Base-by-base conservation (phyloP, 306 rosid genomes). In the Pterocarpus santalinus region DNA sequence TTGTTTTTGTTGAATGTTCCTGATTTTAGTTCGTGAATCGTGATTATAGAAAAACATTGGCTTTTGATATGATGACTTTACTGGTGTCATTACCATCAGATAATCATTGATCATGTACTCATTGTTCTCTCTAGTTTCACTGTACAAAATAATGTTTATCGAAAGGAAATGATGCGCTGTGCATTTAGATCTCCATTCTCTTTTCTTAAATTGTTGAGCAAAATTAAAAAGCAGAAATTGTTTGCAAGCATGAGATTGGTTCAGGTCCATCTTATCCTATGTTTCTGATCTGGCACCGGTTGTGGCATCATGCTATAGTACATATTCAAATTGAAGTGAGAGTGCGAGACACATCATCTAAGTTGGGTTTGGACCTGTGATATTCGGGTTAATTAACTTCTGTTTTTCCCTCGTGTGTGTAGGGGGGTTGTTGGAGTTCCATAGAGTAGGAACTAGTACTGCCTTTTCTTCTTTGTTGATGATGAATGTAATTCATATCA, bases 231-330 rank as follows among this genome's bases (percentile, higher is more conserved):
- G 44, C 28, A 22, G 28, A 22, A 22, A 22, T 22, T 22, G 28
- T 22, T 22, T 22, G 28, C 28, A 22, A 22, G 28, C 28, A 22
- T 22, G 28, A 22, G 28, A 22, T 22, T 22, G 28, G 28, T 22
- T 22, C 28, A 22, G 28, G 28, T 22, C 28, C 28, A 22, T 22
- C 28, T 22, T 22, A 22, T 22, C 28, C 28, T 22, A 22, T 22
- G 28, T 67, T 35, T 56, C 51, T 78, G 76, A 66, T 78, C 41
- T 30, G n/a, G 53, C 65, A 53, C 52, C 22, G 56, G 56, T n/a
- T 65, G 47, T 13, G 8, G 22, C 38, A 47, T 6, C 34, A 52
- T 34, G 76, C 34, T 72, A 15, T 34, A 7, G 75, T 70, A 0
- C 15, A 62, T 46, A 11, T 16, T 43, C 6, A 32, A 52, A 52